A percentile compares a stretch with the other conserved stretches of the same genome.
These are phyloP conservation scores for Ophiostoma ips DNA, from an alignment of 2,329 filamentous ascomycete species.

Conservation along the genomic window DNA sequence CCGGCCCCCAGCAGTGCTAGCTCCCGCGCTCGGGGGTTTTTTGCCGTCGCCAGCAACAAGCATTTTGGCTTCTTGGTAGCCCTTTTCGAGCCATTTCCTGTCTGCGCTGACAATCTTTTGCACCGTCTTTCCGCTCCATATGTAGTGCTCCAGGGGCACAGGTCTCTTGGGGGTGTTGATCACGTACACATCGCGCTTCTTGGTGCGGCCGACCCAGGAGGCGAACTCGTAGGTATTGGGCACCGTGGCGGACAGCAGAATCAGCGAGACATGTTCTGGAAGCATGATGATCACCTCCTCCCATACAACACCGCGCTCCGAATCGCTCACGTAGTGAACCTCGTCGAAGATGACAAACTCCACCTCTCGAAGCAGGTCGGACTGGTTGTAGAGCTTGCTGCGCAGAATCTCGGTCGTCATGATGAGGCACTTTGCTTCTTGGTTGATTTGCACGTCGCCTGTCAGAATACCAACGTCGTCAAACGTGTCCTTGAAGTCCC, in stretches of 20 bases:
- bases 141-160: constrained; percentile 86
- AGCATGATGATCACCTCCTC: constrained; percentile 99
- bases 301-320: constrained; percentile 94
- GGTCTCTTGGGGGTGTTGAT: constrained; percentile 94
- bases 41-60: constrained; percentile 18
- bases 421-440: constrained; percentile 93
- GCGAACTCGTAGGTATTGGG: constrained; percentile 97
- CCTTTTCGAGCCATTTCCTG: constrained; percentile 80
- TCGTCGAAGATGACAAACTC: constrained; percentile 99
- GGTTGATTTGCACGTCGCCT: constrained; percentile 94
- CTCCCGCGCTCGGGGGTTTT: constrained; percentile 25
- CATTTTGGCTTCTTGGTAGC: constrained; percentile 62
- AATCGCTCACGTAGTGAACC: constrained; percentile 96
- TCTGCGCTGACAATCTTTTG: constrained; percentile 90
- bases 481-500: constrained; percentile 80
- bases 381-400: constrained; percentile 95
- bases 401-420: constrained; percentile 98
- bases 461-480: constrained; percentile 95
- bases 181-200: constrained; percentile 98
- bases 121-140: constrained; percentile 89
- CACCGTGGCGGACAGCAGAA: constrained; percentile 87
- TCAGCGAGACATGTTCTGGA: constrained; percentile 90
- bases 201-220: constrained; percentile 94
- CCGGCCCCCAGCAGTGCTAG: neutral
- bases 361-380: constrained; percentile 89